Conservation (phyloP, 495 filamentous ascomycete species). For the Penicillium crystallinum region DNA sequence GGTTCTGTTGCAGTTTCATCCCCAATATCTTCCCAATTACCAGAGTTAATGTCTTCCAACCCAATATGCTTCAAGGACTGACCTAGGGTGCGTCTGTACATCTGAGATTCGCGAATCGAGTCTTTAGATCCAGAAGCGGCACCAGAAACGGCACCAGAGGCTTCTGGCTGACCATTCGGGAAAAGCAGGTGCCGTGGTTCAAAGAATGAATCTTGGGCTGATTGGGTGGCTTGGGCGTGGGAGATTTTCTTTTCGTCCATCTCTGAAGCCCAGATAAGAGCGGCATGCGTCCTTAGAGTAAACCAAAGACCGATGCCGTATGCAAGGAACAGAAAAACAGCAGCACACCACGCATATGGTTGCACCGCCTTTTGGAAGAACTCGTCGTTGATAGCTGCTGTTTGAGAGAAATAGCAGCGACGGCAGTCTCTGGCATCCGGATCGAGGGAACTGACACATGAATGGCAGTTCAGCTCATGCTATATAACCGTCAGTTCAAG, state of each 20-base stretch:
- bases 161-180: conserved; percentile 28
- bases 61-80: conserved; percentile 82
- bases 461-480: conserved; percentile 89
- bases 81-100: conserved; percentile 90
- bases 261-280: conserved; percentile 92
- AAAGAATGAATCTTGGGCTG: conserved; percentile 36
- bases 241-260: conserved; percentile 72
- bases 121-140: conserved; percentile 24
- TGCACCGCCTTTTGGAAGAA: conserved; percentile 89
- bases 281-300: conserved; percentile 91
- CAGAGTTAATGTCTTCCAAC: conserved; percentile 47
- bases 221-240: conserved; percentile 15
- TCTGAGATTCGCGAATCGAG: conserved; percentile 70
- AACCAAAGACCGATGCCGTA: conserved; percentile 96
- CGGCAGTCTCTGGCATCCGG: conserved; percentile 65
- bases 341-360: conserved; percentile 86
- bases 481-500: conserved; percentile 28
- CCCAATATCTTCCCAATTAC: conserved; percentile 37
- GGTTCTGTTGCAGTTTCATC: conserved; percentile 14
- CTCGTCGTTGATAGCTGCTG: conserved; percentile 73
- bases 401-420: conserved; percentile 88
- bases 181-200: conserved; percentile 35
- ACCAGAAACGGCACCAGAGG: conserved; percentile 21
- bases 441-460: conserved; percentile 54
- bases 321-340: conserved; percentile 79